A percentile compares a stretch with the other conserved stretches of the same genome.
Conservation (phyloP, 2,329 filamentous ascomycete genomes). For the Elsinoe fawcettii region DNA sequence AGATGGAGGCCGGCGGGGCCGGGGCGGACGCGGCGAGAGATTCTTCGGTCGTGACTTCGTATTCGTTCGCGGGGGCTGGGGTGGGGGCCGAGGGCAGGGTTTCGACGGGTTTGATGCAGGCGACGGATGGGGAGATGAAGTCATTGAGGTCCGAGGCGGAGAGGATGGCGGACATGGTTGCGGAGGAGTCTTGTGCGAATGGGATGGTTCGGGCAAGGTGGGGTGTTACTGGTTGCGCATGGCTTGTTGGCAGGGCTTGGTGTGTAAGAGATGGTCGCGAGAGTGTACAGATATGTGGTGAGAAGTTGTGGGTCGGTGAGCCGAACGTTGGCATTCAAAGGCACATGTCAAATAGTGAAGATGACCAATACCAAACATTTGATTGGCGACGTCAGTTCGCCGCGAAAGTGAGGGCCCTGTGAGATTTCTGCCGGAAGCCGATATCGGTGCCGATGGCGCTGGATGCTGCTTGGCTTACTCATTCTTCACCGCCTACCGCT, state of each 20-base stretch:
- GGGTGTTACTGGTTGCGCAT: background rate
- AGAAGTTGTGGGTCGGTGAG: background rate
- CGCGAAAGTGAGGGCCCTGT: background rate
- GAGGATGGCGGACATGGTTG: conserved; percentile 88
- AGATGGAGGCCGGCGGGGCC: conserved; percentile 81
- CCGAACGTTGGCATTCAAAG: background rate
- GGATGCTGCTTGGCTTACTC: background rate
- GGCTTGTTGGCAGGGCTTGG: background rate
- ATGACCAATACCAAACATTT: conserved; percentile 14
- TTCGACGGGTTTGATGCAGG: conserved; percentile 96
- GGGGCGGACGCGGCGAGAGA: conserved; percentile 50
- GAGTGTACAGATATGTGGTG: background rate
- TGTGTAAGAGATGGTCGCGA: background rate
- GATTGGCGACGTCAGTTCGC: conserved; percentile 13
- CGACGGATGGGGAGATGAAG: conserved; percentile 95
- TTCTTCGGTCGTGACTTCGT: conserved; percentile 93
- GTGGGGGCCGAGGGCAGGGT: conserved; percentile 59
- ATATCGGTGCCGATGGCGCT: background rate
- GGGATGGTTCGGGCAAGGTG: background rate
- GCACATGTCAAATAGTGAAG: conserved; percentile 7
- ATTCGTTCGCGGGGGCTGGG: conserved; percentile 47
- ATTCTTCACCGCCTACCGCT: background rate
- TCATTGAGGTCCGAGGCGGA: conserved; percentile 96
- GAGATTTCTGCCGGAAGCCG: conserved; percentile 5
- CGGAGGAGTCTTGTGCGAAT: no score